Evolutionary conservation across 768 basidiomycete species (phyloP).

Genomic region (Atractiella rhizophila): DNA sequence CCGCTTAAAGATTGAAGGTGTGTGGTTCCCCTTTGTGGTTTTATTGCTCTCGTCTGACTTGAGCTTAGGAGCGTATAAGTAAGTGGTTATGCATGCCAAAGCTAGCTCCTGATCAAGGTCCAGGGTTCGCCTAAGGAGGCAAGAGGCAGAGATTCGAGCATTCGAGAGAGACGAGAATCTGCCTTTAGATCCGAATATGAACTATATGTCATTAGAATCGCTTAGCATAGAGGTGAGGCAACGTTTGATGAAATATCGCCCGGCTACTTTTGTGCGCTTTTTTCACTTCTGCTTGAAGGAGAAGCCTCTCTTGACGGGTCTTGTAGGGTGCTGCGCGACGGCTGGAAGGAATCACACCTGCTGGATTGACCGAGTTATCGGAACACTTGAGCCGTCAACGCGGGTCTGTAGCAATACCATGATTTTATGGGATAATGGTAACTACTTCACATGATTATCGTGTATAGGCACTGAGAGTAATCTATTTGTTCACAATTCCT

Average conservation of each 20-base stretch:
- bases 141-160: conserved; percentile 44
- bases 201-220: conserved; percentile 40
- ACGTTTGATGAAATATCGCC: conserved; percentile 34
- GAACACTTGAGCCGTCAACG: too few species aligned
- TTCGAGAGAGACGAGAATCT: conserved; percentile 57
- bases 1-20: conserved; percentile 49
- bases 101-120: conserved; percentile 1
- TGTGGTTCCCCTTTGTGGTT: conserved; percentile 3
- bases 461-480: too few species aligned
- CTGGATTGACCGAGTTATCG: too few species aligned
- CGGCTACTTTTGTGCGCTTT: conserved; percentile 37
- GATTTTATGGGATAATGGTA: too few species aligned
- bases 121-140: conserved; percentile 33
- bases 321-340: conserved; percentile 63
- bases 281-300: not conserved
- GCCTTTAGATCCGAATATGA: conserved; percentile 39
- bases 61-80: not conserved
- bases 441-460: too few species aligned
- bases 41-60: not conserved
- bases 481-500: too few species aligned
- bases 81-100: not conserved
- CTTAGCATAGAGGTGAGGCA: conserved; percentile 54
- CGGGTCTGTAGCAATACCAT: too few species aligned
- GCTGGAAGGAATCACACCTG: conserved; percentile 82
- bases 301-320: not conserved